phyloP scores from a whole-genome alignment of 345 rosid species.

The Dimocarpus longan region DNA sequence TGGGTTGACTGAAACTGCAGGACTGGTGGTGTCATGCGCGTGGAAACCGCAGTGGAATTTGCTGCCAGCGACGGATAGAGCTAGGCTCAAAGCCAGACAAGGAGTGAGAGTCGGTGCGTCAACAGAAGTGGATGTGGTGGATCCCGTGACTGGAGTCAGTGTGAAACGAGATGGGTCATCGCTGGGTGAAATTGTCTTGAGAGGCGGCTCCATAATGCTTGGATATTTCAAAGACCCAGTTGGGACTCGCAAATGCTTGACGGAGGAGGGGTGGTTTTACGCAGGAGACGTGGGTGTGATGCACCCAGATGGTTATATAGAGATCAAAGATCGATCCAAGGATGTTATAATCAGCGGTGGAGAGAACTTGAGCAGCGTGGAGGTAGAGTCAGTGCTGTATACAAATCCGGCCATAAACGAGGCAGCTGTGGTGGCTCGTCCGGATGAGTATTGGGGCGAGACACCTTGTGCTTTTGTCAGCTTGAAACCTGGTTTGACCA shows the following conservation, averaged over 20 bases:
- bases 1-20: constrained; percentile 75
- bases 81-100: constrained; percentile 70
- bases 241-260: constrained; percentile 53
- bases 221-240: constrained; percentile 72
- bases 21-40: constrained; percentile 58
- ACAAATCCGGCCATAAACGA: constrained; percentile 63
- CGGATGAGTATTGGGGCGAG: constrained; percentile 85
- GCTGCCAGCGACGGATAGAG: constrained; percentile 57
- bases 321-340: constrained; percentile 74
- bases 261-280: constrained; percentile 60
- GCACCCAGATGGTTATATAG: constrained; percentile 67
- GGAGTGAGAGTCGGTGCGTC: constrained; percentile 59
- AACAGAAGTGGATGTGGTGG: constrained; percentile 58
- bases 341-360: constrained; percentile 87
- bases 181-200: constrained; percentile 67
- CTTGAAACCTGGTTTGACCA: constrained; percentile 30
- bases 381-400: constrained; percentile 74
- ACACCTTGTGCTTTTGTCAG: constrained; percentile 81
- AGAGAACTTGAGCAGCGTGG: constrained; percentile 77
- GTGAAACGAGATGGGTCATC: constrained; percentile 66
- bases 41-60: constrained; percentile 81
- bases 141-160: constrained; percentile 44
- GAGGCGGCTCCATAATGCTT: constrained; percentile 71
- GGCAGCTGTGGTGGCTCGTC: constrained; percentile 85
- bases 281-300: constrained; percentile 78